These are phyloP conservation scores for Ustilago sp. DNA, from an alignment of 1,284 basidiomycete species.

Conservation along the genomic window DNA sequence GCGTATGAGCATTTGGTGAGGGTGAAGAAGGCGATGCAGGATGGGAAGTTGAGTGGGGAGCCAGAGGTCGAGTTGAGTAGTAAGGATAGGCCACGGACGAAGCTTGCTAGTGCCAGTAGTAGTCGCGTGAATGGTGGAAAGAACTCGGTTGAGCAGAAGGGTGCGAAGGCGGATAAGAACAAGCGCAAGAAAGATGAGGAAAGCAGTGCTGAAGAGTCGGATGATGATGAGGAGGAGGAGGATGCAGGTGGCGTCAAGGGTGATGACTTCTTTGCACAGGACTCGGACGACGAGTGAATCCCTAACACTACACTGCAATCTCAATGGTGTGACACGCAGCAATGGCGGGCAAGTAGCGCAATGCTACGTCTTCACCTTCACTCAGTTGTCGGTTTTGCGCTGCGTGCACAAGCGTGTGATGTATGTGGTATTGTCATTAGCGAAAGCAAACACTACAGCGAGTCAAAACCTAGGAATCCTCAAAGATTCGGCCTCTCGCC, in stretches of 20 bases:
- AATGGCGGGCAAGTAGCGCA: background rate
- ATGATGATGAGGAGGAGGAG: slow-evolving; percentile 5
- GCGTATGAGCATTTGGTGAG: slow-evolving; percentile 41
- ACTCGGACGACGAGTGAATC: slow-evolving; percentile 37
- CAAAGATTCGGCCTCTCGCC: slow-evolving; percentile 20
- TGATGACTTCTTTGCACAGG: slow-evolving; percentile 55
- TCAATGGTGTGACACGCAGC: background rate
- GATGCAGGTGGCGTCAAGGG: slow-evolving; percentile 30
- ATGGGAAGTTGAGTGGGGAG: slow-evolving; percentile 40
- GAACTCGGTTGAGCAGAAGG: slow-evolving; percentile 21
- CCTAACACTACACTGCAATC: background rate
- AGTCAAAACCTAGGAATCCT: too few species aligned
- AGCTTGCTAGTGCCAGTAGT: slow-evolving; percentile 12
- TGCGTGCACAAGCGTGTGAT: background rate
- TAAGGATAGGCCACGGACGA: slow-evolving; percentile 22
- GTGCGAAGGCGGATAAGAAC: slow-evolving; percentile 28
- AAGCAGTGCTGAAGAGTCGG: slow-evolving; percentile 11
- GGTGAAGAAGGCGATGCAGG: slow-evolving; percentile 41
- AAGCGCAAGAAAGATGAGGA: slow-evolving; percentile 32
- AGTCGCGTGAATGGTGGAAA: slow-evolving; percentile 10
- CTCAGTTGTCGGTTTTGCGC: too few species aligned
- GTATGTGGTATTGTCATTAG: background rate
- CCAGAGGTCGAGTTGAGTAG: slow-evolving; percentile 54
- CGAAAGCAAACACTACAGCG: background rate
- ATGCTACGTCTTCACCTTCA: background rate